A percentile compares a stretch with the other conserved stretches of the same genome.
phyloP scores from a whole-genome alignment of 805 yeast genomes.

The Myxozyma udenii region DNA sequence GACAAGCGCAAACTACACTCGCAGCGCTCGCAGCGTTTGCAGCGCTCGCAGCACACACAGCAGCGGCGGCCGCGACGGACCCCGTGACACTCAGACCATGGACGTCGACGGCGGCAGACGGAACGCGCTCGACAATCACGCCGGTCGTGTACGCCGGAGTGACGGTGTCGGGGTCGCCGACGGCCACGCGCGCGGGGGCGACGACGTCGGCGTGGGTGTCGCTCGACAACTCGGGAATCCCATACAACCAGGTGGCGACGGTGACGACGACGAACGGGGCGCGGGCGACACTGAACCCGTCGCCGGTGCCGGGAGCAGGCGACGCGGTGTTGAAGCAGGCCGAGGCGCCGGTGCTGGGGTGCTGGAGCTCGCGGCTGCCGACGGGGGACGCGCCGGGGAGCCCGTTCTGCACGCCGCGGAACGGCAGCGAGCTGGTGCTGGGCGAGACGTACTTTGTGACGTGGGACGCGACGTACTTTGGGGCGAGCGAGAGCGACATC shows the following conservation, averaged over 20 bases:
- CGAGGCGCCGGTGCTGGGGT: constrained; percentile 20
- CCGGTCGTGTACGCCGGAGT: constrained; percentile 63
- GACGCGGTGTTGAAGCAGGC: constrained; percentile 10
- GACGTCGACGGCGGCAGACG: constrained; percentile 27
- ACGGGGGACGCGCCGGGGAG: constrained; percentile 33
- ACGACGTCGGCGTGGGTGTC: constrained; percentile 46
- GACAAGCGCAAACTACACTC: too few species aligned
- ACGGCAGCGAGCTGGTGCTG: constrained; percentile 46
- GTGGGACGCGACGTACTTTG: constrained; percentile 49
- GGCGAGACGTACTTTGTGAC: constrained; percentile 51
- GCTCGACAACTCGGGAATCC: constrained; percentile 46
- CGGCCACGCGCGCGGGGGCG: constrained; percentile 32
- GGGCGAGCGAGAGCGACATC: constrained; percentile 37
- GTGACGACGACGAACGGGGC: background rate
- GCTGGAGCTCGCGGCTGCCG: constrained; percentile 14
- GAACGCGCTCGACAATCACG: constrained; percentile 45
- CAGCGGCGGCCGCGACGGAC: too few species aligned
- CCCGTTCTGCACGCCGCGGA: constrained; percentile 45
- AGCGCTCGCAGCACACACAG: too few species aligned
- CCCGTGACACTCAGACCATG: constrained; percentile 21
- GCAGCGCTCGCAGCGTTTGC: too few species aligned
- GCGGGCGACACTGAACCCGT: constrained; percentile 3
- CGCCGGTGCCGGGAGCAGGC: constrained; percentile 5
- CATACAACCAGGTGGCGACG: constrained; percentile 33
- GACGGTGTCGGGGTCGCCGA: constrained; percentile 48